Conservation (phyloP, 805 yeast species). For the Wickerhamomyces queroliae region DNA sequence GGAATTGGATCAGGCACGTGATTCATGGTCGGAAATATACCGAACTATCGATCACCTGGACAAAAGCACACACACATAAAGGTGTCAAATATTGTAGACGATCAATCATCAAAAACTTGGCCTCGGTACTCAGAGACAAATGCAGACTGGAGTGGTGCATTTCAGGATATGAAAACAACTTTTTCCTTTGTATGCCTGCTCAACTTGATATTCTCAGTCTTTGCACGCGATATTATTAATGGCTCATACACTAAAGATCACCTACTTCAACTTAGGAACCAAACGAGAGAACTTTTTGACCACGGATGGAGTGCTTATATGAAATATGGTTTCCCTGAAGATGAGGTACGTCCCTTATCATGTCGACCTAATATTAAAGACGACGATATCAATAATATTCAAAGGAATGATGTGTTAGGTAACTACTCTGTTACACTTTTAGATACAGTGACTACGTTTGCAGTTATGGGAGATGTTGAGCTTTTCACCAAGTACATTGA, state of each 20-base stretch:
- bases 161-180: background rate
- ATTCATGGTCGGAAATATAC: background rate
- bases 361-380: constrained; percentile 71
- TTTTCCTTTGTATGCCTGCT: background rate
- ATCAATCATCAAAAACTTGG: no score
- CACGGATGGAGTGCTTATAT: constrained; percentile 75
- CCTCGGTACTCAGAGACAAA: no score
- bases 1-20: background rate
- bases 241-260: constrained; percentile 23
- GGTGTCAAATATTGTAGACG: no score
- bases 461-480: constrained; percentile 60
- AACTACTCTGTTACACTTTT: constrained; percentile 73
- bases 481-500: constrained; percentile 43
- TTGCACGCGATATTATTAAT: background rate
- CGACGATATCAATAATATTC: constrained; percentile 44
- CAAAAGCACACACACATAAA: no score
- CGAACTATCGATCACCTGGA: background rate
- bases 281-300: constrained; percentile 53
- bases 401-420: constrained; percentile 79
- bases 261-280: constrained; percentile 27
- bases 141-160: background rate
- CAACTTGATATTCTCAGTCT: background rate
- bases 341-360: constrained; percentile 70
- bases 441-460: constrained; percentile 75
- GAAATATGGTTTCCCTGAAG: constrained; percentile 69